Evolutionary conservation across 768 basidiomycete genomes (phyloP).

Genomic region (Rhodotorula graminis): DNA sequence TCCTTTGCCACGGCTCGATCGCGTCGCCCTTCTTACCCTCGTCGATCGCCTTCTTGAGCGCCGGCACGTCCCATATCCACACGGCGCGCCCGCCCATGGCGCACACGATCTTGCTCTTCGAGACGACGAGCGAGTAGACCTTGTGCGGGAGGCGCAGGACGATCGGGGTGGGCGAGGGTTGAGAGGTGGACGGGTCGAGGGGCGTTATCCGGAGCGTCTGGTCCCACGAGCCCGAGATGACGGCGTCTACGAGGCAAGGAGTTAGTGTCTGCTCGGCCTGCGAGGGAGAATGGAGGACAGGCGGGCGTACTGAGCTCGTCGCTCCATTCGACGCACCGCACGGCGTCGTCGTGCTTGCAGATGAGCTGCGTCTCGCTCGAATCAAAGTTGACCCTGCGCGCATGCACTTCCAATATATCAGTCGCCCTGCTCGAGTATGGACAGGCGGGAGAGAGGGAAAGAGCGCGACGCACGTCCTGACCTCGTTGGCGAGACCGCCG

Average conservation of each 20-base stretch:
- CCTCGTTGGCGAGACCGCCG: constrained; percentile 77
- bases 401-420: background rate
- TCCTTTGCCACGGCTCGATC: constrained; percentile 61
- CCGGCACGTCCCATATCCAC: constrained; percentile 79
- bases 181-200: constrained; percentile 60
- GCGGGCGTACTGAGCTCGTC: constrained; percentile 58
- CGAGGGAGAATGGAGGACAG: background rate
- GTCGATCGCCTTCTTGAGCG: constrained; percentile 53
- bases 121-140: constrained; percentile 75
- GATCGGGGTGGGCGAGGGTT: constrained; percentile 51
- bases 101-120: constrained; percentile 74
- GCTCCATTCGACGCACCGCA: constrained; percentile 71
- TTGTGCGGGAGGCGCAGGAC: constrained; percentile 70
- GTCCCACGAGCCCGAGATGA: constrained; percentile 91
- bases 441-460: background rate
- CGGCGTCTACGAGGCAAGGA: constrained; percentile 52
- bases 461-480: constrained; percentile 63
- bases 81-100: constrained; percentile 88
- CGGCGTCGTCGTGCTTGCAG: constrained; percentile 73
- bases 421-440: no score
- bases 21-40: constrained; percentile 42
- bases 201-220: constrained; percentile 74
- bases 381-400: constrained; percentile 67
- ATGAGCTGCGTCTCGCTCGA: constrained; percentile 67
- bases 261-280: background rate